phyloP scores from a whole-genome alignment of 2,329 filamentous ascomycete species.

The Fusarium sp. region DNA sequence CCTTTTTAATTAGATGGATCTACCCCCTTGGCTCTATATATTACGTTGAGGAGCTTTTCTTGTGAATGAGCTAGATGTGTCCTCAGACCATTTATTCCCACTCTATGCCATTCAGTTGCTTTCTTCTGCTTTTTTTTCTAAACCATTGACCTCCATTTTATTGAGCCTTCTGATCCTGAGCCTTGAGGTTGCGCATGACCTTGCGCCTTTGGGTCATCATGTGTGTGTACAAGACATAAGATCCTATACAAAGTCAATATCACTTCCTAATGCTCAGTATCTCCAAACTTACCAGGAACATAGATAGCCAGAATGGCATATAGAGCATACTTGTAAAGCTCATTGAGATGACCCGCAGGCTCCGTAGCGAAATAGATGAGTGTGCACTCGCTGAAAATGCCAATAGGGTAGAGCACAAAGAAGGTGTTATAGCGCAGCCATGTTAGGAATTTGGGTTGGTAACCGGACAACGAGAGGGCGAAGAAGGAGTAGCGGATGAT shows the following conservation, averaged over 20 bases:
- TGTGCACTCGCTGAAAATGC: conserved; percentile 87
- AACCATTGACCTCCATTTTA: conserved; percentile 3
- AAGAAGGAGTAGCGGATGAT: conserved; percentile 95
- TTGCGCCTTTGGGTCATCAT: conserved; percentile 93
- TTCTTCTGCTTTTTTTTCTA: neutral
- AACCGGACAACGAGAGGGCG: conserved; percentile 73
- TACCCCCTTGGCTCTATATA: conserved; percentile 1
- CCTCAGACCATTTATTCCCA: neutral
- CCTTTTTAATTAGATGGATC: neutral
- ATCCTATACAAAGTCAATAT: conserved; percentile 56
- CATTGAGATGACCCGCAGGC: conserved; percentile 62
- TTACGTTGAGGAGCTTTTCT: neutral
- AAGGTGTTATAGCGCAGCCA: conserved; percentile 96
- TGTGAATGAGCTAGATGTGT: neutral
- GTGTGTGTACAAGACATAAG: conserved; percentile 89
- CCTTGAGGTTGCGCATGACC: conserved; percentile 74
- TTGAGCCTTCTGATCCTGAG: conserved; percentile 55
- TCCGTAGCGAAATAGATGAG: conserved; percentile 78
- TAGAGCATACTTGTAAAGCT: conserved; percentile 67
- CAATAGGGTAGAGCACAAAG: conserved; percentile 90
- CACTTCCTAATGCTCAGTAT: neutral
- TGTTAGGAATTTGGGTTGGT: conserved; percentile 72
- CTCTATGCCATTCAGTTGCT: neutral
- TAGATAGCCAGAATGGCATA: conserved; percentile 78
- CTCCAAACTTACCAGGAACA: conserved; percentile 73